Percentiles rank a stretch among this genome's conserved stretches.
Evolutionary conservation across 2,329 filamentous ascomycete genomes (phyloP).

Genomic region (Helminthosporium solani): DNA sequence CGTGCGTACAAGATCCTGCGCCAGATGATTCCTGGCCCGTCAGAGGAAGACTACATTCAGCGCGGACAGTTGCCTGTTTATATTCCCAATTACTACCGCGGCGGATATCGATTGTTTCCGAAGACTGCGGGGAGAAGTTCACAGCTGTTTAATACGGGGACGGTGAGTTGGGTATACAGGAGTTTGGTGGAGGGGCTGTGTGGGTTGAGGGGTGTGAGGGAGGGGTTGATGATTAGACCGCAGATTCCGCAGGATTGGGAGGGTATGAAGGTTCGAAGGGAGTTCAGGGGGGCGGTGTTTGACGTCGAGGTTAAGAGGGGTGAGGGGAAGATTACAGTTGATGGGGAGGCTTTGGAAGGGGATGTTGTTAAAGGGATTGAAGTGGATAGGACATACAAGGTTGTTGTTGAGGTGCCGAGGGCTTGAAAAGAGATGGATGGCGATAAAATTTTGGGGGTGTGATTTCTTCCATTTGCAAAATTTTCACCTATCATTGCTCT

Average conservation of each 20-base stretch:
- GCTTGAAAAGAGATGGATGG: not conserved
- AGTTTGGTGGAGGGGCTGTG: constrained; percentile 58
- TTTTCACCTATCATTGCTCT: too few relatives aligned
- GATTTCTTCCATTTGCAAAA: too few relatives aligned
- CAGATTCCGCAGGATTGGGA: constrained; percentile 56
- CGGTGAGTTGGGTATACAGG: constrained; percentile 58
- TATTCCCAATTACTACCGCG: constrained; percentile 61
- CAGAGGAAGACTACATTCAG: constrained; percentile 52
- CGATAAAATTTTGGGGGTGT: too few relatives aligned
- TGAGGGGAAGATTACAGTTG: constrained; percentile 45
- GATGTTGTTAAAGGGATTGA: constrained; percentile 47
- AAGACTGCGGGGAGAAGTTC: constrained; percentile 56
- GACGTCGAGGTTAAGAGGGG: constrained; percentile 48
- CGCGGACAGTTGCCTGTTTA: constrained; percentile 59
- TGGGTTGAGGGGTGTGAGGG: constrained; percentile 52
- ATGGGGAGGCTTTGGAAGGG: constrained; percentile 43
- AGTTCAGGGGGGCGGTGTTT: constrained; percentile 56
- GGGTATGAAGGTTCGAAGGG: constrained; percentile 49
- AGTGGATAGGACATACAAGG: constrained; percentile 48
- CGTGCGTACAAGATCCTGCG: constrained; percentile 54
- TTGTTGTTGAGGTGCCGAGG: constrained; percentile 44
- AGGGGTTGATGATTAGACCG: constrained; percentile 51
- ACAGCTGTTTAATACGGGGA: constrained; percentile 61
- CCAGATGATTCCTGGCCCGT: constrained; percentile 57
- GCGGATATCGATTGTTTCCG: constrained; percentile 51